Conservation (phyloP, 257 asterid genomes). For the Rhazya stricta region DNA sequence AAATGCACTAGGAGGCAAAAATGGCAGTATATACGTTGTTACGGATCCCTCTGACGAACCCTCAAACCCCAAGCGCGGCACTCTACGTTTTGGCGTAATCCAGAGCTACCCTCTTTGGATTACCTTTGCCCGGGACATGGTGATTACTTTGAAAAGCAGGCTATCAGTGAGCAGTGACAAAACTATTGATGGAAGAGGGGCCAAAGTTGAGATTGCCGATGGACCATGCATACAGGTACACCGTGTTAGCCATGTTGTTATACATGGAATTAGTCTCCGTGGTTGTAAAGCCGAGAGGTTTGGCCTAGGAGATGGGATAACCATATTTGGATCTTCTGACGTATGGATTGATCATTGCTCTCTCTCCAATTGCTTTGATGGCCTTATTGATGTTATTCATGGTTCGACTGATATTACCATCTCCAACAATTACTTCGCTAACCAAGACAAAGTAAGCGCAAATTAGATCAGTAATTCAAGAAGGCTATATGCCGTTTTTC, state of each 20-base stretch:
- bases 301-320: constrained; percentile 9
- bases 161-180: constrained; percentile 14
- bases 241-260: constrained; percentile 10
- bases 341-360: constrained; percentile 36
- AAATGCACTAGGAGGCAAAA: constrained; percentile 15
- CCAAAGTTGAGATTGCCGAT: constrained; percentile 8
- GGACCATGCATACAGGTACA: constrained; percentile 16
- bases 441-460: constrained; percentile 57
- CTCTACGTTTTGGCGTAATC: constrained; percentile 13
- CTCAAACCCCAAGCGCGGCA: constrained; percentile 10
- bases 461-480: neutral
- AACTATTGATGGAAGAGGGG: constrained; percentile 24
- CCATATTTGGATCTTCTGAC: constrained; percentile 8
- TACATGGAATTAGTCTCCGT: constrained; percentile 19
- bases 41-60: constrained; percentile 19
- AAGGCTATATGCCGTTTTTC: neutral
- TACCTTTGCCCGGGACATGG: constrained; percentile 16
- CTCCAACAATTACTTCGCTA: constrained; percentile 58
- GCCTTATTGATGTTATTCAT: constrained; percentile 50
- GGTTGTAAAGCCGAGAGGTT: neutral
- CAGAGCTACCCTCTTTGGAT: constrained; percentile 17
- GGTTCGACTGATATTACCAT: constrained; percentile 51
- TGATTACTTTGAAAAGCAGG: neutral
- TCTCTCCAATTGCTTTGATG: constrained; percentile 50
- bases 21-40: constrained; percentile 13